phyloP scores from a whole-genome alignment of 768 basidiomycete genomes.

The Austroboletus eburneus region DNA sequence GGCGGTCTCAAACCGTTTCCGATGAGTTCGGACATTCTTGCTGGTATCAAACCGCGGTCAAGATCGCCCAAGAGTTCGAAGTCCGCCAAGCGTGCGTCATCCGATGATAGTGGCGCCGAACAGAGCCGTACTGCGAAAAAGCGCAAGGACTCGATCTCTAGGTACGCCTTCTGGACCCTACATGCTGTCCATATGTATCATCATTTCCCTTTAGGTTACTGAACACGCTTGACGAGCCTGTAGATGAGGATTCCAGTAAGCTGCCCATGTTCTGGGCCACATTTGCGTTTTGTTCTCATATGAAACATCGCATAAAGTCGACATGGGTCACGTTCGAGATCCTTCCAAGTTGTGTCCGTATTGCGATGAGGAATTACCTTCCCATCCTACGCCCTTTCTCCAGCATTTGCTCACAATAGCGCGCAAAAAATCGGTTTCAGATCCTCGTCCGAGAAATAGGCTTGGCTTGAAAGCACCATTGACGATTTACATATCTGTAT shows the following conservation, averaged over 20 bases:
- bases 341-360: slow-evolving; percentile 74
- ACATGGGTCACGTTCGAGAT: slow-evolving; percentile 49
- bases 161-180: slow-evolving; percentile 9
- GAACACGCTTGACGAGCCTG: slow-evolving; percentile 13
- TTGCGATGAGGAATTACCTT: slow-evolving; percentile 69
- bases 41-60: slow-evolving; percentile 33
- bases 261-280: neutral
- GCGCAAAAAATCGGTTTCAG: slow-evolving; percentile 49
- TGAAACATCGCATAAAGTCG: slow-evolving; percentile 36
- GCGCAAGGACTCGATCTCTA: slow-evolving; percentile 25
- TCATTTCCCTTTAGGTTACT: slow-evolving; percentile 4
- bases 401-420: slow-evolving; percentile 49
- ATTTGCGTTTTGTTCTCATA: neutral
- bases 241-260: slow-evolving; percentile 44
- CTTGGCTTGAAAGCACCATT: slow-evolving; percentile 53
- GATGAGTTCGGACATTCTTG: slow-evolving; percentile 45
- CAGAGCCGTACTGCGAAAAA: slow-evolving; percentile 30
- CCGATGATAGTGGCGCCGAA: slow-evolving; percentile 30
- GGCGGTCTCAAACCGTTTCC: slow-evolving; percentile 37
- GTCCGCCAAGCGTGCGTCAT: slow-evolving; percentile 29
- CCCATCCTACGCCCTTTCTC: slow-evolving; percentile 56
- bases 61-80: slow-evolving; percentile 12
- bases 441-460: slow-evolving; percentile 66
- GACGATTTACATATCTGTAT: slow-evolving; percentile 58
- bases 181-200: slow-evolving; percentile 8